These are phyloP conservation scores for Thielaviopsis populi DNA, from an alignment of 2,329 filamentous ascomycete species.

Conservation along the genomic window DNA sequence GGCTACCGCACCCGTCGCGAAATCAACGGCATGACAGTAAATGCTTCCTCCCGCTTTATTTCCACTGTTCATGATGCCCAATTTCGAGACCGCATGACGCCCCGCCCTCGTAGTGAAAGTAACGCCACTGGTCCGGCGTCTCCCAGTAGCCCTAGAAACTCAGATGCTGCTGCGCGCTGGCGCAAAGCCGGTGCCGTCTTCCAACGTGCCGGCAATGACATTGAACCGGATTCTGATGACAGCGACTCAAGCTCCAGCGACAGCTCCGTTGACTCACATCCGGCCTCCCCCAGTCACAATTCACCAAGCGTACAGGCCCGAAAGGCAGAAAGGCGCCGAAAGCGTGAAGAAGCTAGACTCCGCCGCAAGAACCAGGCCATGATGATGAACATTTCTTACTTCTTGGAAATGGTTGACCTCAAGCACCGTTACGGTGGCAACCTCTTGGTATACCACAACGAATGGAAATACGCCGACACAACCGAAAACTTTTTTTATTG, in stretches of 20 bases:
- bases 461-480: slow-evolving; percentile 65
- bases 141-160: slow-evolving; percentile 17
- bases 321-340: slow-evolving; percentile 28
- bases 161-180: slow-evolving; percentile 45
- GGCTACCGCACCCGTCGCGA: slow-evolving; percentile 61
- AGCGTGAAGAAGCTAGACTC: slow-evolving; percentile 21
- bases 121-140: slow-evolving; percentile 15
- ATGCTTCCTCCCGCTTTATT: slow-evolving; percentile 56
- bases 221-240: slow-evolving; percentile 30
- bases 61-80: slow-evolving; percentile 47
- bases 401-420: slow-evolving; percentile 68
- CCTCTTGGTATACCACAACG: slow-evolving; percentile 62
- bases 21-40: slow-evolving; percentile 51
- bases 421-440: slow-evolving; percentile 84
- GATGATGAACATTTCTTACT: slow-evolving; percentile 76
- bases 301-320: slow-evolving; percentile 24
- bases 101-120: slow-evolving; percentile 24
- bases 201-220: slow-evolving; percentile 53
- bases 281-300: slow-evolving; percentile 21
- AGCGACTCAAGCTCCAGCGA: slow-evolving; percentile 24
- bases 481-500: slow-evolving; percentile 89
- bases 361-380: slow-evolving; percentile 49
- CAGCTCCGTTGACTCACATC: slow-evolving; percentile 20
- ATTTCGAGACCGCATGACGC: slow-evolving; percentile 36
- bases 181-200: slow-evolving; percentile 57